Percentiles rank a stretch among this genome's conserved stretches.
Conservation (phyloP, 2,329 filamentous ascomycete genomes). For the Aspergillus tanneri region DNA sequence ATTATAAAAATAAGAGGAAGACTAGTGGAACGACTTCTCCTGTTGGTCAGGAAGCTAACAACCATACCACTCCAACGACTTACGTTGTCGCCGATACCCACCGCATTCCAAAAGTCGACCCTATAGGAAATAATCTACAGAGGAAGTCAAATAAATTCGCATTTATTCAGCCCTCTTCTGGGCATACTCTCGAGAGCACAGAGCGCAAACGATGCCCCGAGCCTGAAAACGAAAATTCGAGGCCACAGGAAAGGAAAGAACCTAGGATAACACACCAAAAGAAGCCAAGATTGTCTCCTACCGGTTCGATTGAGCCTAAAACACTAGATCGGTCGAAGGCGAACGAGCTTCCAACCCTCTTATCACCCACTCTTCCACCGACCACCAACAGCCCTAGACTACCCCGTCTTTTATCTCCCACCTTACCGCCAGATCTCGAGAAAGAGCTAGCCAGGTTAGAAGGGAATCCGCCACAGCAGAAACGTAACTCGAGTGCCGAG, state of each 20-base stretch:
- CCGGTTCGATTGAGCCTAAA: conserved; percentile 29
- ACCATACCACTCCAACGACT: conserved; percentile 18
- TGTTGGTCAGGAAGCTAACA: conserved; percentile 22
- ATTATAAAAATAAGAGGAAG: conserved; percentile 59
- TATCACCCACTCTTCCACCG: conserved; percentile 45
- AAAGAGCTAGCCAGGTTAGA: conserved; percentile 50
- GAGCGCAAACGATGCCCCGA: conserved; percentile 31
- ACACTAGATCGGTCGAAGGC: conserved; percentile 25
- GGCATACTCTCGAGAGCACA: conserved; percentile 16
- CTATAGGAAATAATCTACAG: conserved; percentile 18
- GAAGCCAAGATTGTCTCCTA: conserved; percentile 41
- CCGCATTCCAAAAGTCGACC: conserved; percentile 20
- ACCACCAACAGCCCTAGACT: conserved; percentile 43
- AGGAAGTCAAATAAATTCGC: conserved; percentile 11
- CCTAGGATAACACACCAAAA: conserved; percentile 36
- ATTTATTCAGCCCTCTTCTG: conserved; percentile 14
- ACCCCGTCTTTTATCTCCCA: conserved; percentile 58
- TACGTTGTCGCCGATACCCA: conserved; percentile 21
- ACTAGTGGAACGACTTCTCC: conserved; percentile 31
- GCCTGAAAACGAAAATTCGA: conserved; percentile 20
- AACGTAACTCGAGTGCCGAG: conserved; percentile 19
- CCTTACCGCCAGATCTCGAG: conserved; percentile 56
- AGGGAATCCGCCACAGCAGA: conserved; percentile 29
- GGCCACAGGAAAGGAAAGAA: conserved; percentile 16
- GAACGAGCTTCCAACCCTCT: conserved; percentile 36